These are phyloP conservation scores for Botrytis sinoallii DNA, from an alignment of 2,329 filamentous ascomycete species.

Conservation along the genomic window DNA sequence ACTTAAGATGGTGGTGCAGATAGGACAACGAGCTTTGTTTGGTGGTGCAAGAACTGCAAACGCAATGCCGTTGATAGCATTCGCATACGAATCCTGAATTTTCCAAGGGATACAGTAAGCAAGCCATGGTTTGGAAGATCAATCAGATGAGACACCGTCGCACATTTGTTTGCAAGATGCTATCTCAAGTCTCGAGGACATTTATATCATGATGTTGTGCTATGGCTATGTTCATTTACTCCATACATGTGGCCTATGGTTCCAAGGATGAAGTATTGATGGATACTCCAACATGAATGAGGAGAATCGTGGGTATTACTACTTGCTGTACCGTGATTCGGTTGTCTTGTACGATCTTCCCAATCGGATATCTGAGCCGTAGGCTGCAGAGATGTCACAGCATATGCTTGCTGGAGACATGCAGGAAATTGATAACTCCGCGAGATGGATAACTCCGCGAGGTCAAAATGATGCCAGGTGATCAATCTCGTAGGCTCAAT, in stretches of 20 bases:
- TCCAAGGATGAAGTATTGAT: background rate
- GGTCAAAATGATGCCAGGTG: background rate
- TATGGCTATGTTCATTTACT: background rate
- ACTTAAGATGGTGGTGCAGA: background rate
- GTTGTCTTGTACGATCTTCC: background rate
- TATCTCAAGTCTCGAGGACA: background rate
- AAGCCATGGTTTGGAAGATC: slow-evolving; percentile 1
- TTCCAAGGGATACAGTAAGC: background rate
- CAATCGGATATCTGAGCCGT: background rate
- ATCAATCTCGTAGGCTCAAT: background rate
- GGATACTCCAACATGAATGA: background rate
- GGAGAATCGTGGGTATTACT: background rate
- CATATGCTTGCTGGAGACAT: slow-evolving; percentile 10
- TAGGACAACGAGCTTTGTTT: background rate
- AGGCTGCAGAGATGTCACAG: background rate
- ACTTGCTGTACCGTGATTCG: background rate
- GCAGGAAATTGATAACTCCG: background rate
- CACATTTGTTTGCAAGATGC: background rate
- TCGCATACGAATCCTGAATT: background rate
- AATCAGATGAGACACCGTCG: background rate
- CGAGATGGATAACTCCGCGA: background rate
- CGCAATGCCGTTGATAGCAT: background rate
- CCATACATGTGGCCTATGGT: background rate
- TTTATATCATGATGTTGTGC: background rate
- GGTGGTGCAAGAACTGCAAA: background rate